phyloP scores from a whole-genome alignment of 768 basidiomycete genomes.

The Exidia glandulosa region DNA sequence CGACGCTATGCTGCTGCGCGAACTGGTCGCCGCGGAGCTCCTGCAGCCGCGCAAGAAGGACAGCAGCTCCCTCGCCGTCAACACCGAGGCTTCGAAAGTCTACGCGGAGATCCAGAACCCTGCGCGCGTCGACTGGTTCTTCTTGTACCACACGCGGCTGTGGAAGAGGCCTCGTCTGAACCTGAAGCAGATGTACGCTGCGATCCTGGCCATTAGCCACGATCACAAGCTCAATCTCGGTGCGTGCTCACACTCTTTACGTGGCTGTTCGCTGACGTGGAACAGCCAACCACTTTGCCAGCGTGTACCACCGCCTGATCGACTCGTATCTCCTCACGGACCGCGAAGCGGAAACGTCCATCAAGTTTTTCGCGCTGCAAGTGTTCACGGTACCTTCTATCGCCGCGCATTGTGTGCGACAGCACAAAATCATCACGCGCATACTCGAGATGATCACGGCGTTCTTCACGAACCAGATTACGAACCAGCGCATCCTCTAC shows the following conservation, averaged over 20 bases:
- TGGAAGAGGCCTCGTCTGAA: conserved; percentile 79
- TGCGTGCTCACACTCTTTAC: conserved; percentile 25
- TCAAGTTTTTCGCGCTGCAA: conserved; percentile 88
- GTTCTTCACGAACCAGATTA: conserved; percentile 89
- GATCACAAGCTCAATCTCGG: conserved; percentile 71
- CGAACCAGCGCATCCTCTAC: conserved; percentile 51
- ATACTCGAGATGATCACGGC: conserved; percentile 76
- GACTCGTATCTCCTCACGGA: conserved; percentile 89
- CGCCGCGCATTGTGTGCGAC: conserved; percentile 62
- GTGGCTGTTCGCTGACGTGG: conserved; percentile 2
- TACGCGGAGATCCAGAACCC: conserved; percentile 33
- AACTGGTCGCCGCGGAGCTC: conserved; percentile 61
- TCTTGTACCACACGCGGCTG: conserved; percentile 70
- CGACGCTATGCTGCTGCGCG: conserved; percentile 57
- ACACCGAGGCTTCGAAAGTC: conserved; percentile 20
- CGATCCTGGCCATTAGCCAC: conserved; percentile 57
- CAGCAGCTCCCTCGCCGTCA: conserved; percentile 31
- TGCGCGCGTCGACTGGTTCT: conserved; percentile 60
- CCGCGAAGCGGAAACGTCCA: conserved; percentile 87
- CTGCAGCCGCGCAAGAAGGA: conserved; percentile 50
- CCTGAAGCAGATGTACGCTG: conserved; percentile 73
- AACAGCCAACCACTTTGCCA: conserved; percentile 72
- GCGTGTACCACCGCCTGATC: conserved; percentile 75
- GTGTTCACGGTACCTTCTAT: conserved; percentile 88
- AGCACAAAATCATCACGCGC: conserved; percentile 61